Evolutionary conservation across 108 stramenopile genomes (phyloP).

Genomic region (Fragilariopsis cylindrus): DNA sequence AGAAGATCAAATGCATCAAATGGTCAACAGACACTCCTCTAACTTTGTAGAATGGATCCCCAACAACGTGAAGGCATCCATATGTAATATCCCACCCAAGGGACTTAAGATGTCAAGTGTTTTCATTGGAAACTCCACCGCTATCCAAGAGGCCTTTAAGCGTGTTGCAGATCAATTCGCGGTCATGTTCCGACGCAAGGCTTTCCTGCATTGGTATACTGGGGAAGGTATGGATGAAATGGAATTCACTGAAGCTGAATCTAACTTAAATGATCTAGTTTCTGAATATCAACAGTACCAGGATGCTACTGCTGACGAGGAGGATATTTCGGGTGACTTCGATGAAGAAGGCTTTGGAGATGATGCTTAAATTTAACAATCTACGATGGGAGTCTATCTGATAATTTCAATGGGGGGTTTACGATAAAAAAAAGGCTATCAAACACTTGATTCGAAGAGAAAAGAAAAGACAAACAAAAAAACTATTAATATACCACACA

Average conservation of each 20-base stretch:
- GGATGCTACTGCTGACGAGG: slow-evolving; percentile 81
- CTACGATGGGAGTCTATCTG: too few species aligned
- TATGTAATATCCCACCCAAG: slow-evolving; percentile 97
- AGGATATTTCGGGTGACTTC: slow-evolving; percentile 69
- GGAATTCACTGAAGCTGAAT: slow-evolving; percentile 95
- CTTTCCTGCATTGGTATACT: slow-evolving; percentile 92
- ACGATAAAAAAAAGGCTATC: too few species aligned
- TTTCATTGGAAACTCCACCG: slow-evolving; percentile 95
- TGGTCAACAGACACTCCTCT: slow-evolving; percentile 96
- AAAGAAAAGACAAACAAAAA: too few species aligned
- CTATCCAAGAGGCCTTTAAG: slow-evolving; percentile 92
- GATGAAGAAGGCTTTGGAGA: slow-evolving; percentile 21
- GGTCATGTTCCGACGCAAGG: slow-evolving; percentile 93
- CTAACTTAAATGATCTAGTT: slow-evolving; percentile 94
- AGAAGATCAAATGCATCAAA: slow-evolving; percentile 96
- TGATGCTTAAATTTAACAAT: too few species aligned
- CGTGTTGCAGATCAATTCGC: slow-evolving; percentile 90
- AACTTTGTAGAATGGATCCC: slow-evolving; percentile 99
- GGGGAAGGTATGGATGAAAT: slow-evolving; percentile 95
- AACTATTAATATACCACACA: too few species aligned
- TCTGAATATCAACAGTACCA: slow-evolving; percentile 96
- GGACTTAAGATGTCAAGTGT: slow-evolving; percentile 92
- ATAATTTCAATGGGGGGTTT: too few species aligned
- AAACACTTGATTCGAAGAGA: too few species aligned
- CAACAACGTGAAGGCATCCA: slow-evolving; percentile 98